Percentiles rank a stretch among this genome's conserved stretches.
phyloP scores from a whole-genome alignment of 495 filamentous ascomycete genomes.

The Penicillium turbatum region DNA sequence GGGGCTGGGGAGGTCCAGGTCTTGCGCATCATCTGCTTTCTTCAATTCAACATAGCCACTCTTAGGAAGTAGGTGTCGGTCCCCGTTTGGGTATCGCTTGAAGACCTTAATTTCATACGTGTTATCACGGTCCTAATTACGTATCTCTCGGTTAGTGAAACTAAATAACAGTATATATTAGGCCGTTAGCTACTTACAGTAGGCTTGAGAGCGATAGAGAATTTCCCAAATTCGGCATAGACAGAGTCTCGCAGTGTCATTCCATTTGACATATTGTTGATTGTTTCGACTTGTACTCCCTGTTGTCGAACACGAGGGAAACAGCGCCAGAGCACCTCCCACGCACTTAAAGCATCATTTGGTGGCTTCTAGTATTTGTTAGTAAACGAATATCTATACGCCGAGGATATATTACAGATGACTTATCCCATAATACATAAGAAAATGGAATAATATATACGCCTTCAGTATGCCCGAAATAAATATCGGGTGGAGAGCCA shows the following conservation, averaged over 20 bases:
- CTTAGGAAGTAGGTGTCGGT: too few relatives aligned
- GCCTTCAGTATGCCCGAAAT: background rate
- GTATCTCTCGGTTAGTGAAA: too few relatives aligned
- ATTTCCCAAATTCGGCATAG: constrained; percentile 1
- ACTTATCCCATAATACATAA: background rate
- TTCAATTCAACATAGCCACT: background rate
- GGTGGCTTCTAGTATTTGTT: background rate
- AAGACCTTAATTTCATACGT: background rate
- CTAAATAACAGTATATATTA: too few relatives aligned
- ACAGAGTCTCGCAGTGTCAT: background rate
- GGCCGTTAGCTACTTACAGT: too few relatives aligned
- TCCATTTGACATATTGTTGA: constrained; percentile 5
- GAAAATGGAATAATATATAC: background rate
- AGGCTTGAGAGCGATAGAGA: background rate
- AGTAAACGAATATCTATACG: background rate
- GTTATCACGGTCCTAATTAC: background rate
- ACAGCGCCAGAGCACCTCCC: background rate
- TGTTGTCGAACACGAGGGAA: background rate
- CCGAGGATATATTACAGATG: background rate
- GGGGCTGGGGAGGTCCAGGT: background rate
- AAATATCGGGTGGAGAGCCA: background rate
- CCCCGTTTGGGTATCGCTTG: too few relatives aligned
- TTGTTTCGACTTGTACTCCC: background rate
- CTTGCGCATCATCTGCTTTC: background rate
- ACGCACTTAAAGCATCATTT: too few relatives aligned